Conservation (phyloP, 257 asterid genomes). For the Cynanchum wilfordii region DNA sequence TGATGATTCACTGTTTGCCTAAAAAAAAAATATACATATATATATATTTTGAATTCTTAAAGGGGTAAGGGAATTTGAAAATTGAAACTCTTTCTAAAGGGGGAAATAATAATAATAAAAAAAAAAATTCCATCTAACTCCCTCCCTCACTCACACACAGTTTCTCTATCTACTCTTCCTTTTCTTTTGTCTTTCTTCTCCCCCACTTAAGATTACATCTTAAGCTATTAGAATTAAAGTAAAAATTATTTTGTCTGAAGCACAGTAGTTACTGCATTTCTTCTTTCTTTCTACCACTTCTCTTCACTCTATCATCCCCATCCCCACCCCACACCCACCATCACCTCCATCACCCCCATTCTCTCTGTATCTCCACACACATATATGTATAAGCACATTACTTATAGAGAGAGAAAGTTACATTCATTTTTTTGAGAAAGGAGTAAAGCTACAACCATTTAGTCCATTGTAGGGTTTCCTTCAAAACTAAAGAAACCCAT, state of each 20-base stretch:
- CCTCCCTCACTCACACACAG: background rate
- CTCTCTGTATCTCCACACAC: constrained; percentile 6
- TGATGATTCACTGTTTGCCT: no score
- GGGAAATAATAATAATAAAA: background rate
- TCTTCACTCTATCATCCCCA: background rate
- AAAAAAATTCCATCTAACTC: background rate
- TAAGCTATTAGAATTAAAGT: constrained; percentile 6
- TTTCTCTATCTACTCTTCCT: background rate
- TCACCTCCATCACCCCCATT: background rate
- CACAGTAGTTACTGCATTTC: background rate
- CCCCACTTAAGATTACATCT: constrained; percentile 7
- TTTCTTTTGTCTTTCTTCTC: background rate
- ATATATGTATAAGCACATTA: background rate
- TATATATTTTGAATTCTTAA: no score
- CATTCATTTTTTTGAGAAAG: constrained; percentile 19
- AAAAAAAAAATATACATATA: no score
- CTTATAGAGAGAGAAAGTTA: constrained; percentile 14
- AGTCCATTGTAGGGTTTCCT: constrained; percentile 26
- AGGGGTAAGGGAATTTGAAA: no score
- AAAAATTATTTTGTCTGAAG: constrained; percentile 19
- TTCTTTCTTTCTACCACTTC: background rate
- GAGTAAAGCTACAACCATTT: constrained; percentile 30
- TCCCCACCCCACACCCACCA: background rate
- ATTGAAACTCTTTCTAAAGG: no score
- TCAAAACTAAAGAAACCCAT: constrained; percentile 17